Conservation (phyloP, 495 filamentous ascomycete species). For the Neurospora cerealis region DNA sequence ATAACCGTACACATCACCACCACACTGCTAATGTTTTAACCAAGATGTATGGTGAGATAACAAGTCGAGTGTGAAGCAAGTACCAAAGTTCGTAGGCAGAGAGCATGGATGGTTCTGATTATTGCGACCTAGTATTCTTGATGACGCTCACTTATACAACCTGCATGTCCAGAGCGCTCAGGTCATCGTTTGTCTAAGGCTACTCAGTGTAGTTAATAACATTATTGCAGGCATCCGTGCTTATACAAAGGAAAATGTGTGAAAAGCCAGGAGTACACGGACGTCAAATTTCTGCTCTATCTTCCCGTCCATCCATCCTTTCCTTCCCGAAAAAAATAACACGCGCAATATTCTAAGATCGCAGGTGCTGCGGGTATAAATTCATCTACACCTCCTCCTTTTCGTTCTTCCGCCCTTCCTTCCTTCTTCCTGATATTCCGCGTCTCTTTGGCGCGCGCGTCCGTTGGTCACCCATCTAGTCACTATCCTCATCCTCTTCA, state of each 20-base stretch:
- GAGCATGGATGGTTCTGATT: neutral
- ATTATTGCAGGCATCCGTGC: neutral
- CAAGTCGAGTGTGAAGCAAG: neutral
- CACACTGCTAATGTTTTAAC: neutral
- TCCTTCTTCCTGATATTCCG: neutral
- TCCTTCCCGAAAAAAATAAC: neutral
- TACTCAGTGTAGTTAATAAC: neutral
- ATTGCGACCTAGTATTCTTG: neutral
- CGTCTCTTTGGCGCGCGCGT: neutral
- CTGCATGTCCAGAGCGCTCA: neutral
- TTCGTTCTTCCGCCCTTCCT: neutral
- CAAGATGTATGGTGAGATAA: neutral
- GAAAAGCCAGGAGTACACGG: neutral
- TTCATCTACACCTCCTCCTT: neutral
- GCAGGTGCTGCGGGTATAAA: neutral
- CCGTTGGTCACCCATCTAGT: neutral
- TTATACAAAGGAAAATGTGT: neutral
- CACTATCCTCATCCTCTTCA: constrained; percentile 34
- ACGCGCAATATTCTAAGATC: neutral
- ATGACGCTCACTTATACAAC: neutral
- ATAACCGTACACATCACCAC: neutral
- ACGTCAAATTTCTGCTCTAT: neutral
- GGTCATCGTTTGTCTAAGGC: neutral
- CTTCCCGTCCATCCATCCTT: neutral
- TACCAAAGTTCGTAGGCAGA: neutral